Base-by-base conservation (phyloP, 2,329 filamentous ascomycete species). In the Pezizomycotina sp. region DNA sequence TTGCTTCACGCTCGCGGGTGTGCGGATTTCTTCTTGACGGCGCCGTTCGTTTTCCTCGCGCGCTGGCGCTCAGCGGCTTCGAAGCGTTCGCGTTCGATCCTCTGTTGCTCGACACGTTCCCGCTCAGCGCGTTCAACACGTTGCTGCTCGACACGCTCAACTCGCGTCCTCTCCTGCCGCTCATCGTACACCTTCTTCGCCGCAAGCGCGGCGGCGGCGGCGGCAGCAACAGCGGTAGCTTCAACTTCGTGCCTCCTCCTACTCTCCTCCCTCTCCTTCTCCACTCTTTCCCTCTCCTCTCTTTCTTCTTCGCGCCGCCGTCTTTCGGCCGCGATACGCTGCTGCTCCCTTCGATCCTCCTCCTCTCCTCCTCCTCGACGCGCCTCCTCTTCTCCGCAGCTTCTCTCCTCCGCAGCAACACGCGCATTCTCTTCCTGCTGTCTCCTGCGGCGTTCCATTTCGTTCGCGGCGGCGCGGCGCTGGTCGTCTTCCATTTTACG, bases 341-440 rank as follows among this genome's bases (percentile, higher is more conserved):
- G 27, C 31, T 24, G 21, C 6, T 33, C 40, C 14, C 38, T 36
- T 15, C 32, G 26, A 22, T 37, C 40, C 10, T 34, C 40, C 14
- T 30, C 15, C 6, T 27, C 18, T 8, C 15, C 34, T 26, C 31
- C 40, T 8, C 25, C 31, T 14, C 35, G 24, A 20, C 35, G 40
- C 32, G 40, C 34, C 27, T 43, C 40, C 13, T 43, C 40, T 18
- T 43, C 40, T 2, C 25, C 39, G 18, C 39, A 35, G 21, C 33
- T 20, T 13, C 28, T 14, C 9, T 29, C 24, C 13, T 42, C 15
- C 12, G 25, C 31, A 7, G 20, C 31, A 13, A 20, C 32, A 27
- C 25, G 24, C 28, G 25, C 25, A 23, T 27, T 29, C 4, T 14
- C 5, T 10, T 10, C 12, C 13, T 36, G 27, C 9, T 34, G 34